A percentile compares a stretch with the other conserved stretches of the same genome.
phyloP scores from a whole-genome alignment of 2,329 filamentous ascomycete genomes.

The Colletotrichum phormii region DNA sequence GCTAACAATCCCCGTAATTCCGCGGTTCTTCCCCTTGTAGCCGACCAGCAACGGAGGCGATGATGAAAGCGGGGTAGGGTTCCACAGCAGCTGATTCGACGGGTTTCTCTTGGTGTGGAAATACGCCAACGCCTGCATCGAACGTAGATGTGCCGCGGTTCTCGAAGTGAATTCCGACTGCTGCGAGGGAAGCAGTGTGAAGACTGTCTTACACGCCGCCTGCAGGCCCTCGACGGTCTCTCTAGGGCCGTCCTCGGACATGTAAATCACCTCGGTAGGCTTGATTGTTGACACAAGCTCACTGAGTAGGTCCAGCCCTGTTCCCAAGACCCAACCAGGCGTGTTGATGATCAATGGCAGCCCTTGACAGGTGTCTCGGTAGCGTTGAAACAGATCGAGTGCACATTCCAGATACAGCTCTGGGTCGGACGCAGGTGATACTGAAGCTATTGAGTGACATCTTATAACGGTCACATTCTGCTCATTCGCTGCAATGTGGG shows the following conservation, averaged over 20 bases:
- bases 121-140: constrained; percentile 85
- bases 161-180: constrained; percentile 65
- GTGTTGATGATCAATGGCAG: constrained; percentile 78
- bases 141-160: constrained; percentile 73
- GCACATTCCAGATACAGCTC: constrained; percentile 75
- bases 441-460: constrained; percentile 74
- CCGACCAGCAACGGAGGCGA: constrained; percentile 70
- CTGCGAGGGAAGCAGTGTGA: constrained; percentile 70
- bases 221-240: constrained; percentile 67
- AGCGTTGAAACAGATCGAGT: constrained; percentile 70
- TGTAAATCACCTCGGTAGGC: constrained; percentile 74
- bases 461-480: constrained; percentile 56
- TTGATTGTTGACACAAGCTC: constrained; percentile 65
- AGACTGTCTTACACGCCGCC: constrained; percentile 53
- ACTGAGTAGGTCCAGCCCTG: constrained; percentile 73
- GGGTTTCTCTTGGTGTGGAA: constrained; percentile 64
- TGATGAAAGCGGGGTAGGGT: constrained; percentile 65
- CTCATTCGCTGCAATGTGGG: constrained; percentile 59
- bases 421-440: constrained; percentile 74
- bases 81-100: constrained; percentile 57
- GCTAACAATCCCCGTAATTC: constrained; percentile 74
- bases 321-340: constrained; percentile 78
- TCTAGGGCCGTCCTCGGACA: constrained; percentile 72
- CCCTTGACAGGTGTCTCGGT: constrained; percentile 55
- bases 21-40: constrained; percentile 62